phyloP scores from a whole-genome alignment of 257 asterid species.

The Apocynum venetum region DNA sequence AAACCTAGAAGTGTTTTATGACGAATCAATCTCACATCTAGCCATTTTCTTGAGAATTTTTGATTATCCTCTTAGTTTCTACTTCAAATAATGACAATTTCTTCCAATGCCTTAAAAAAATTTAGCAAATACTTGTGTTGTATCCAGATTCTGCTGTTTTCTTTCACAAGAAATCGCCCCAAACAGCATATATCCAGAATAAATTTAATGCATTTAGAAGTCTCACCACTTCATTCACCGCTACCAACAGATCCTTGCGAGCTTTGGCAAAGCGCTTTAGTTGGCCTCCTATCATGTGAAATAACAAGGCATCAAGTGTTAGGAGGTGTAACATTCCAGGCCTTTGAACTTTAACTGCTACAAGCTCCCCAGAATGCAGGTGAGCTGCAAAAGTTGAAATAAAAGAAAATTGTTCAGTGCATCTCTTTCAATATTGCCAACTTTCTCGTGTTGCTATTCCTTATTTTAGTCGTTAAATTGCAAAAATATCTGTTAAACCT shows the following conservation, averaged over 20 bases:
- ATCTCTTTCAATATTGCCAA: background rate
- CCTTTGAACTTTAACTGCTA: constrained; percentile 99
- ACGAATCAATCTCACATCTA: background rate
- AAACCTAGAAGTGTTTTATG: background rate
- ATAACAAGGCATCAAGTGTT: constrained; percentile 90
- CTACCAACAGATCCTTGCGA: constrained; percentile 90
- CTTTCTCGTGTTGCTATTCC: background rate
- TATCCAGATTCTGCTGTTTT: background rate
- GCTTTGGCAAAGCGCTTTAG: constrained; percentile 95
- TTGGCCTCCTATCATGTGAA: constrained; percentile 97
- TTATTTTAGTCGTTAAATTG: background rate
- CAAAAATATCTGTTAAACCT: background rate
- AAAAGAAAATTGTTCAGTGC: constrained; percentile 22
- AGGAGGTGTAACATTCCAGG: constrained; percentile 85
- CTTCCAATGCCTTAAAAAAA: background rate
- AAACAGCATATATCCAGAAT: background rate
- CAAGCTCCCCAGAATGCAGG: constrained; percentile 97
- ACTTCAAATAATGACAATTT: background rate
- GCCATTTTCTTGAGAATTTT: background rate
- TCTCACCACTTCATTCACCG: constrained; percentile 97
- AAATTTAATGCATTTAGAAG: constrained; percentile 19
- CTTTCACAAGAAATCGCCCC: background rate
- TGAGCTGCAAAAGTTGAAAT: constrained; percentile 95
- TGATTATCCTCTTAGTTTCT: background rate
- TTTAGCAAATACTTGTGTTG: background rate